Conservation (phyloP, 371 early-diverging fungal genomes). For the Mortierella sp. region DNA sequence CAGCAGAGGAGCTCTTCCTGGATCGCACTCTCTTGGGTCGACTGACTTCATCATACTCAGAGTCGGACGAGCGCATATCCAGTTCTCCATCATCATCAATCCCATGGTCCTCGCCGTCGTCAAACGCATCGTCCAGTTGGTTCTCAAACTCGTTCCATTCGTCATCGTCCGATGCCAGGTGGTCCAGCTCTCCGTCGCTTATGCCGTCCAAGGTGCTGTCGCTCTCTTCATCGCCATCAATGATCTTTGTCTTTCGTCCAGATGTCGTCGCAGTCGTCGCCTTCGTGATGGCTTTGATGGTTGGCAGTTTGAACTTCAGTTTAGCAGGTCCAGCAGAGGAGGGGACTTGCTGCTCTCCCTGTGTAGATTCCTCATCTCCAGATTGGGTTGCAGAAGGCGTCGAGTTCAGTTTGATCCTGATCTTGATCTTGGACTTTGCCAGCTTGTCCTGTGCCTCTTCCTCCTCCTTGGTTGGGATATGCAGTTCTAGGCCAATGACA, state of each 20-base stretch:
- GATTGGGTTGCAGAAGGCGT: conserved; percentile 33
- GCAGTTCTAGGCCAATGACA: neutral
- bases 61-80: conserved; percentile 38
- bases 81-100: conserved; percentile 17
- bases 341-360: conserved; percentile 23
- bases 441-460: conserved; percentile 5
- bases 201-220: conserved; percentile 21
- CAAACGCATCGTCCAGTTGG: conserved; percentile 41
- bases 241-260: neutral
- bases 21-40: neutral
- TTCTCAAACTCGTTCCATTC: conserved; percentile 52
- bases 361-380: conserved; percentile 33
- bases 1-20: conserved; percentile 1
- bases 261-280: conserved; percentile 12
- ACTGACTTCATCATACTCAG: conserved; percentile 34
- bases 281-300: neutral
- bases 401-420: conserved; percentile 39
- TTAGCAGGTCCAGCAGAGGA: conserved; percentile 16
- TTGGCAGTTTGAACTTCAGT: conserved; percentile 31
- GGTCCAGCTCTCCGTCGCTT: conserved; percentile 8
- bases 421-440: conserved; percentile 19
- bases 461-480: conserved; percentile 16
- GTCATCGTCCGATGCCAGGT: conserved; percentile 30
- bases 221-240: neutral
- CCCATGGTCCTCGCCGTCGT: conserved; percentile 13